Conservation (phyloP, 1,284 basidiomycete species). For the Retiboletus flavoniger region DNA sequence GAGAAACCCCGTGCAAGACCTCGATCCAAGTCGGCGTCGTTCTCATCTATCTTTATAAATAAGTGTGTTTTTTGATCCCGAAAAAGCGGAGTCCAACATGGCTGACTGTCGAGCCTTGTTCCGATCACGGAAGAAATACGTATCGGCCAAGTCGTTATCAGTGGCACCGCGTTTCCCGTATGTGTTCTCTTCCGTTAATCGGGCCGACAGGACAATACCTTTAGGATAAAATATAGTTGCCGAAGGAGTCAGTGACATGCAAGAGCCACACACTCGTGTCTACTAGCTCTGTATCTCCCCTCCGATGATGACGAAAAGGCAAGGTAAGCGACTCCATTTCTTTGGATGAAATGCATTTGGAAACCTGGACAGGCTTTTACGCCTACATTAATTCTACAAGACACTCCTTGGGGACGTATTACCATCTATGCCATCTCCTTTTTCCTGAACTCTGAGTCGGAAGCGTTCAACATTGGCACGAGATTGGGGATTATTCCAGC, state of each 20-base stretch:
- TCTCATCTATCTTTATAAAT: too few species aligned
- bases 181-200: too few species aligned
- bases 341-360: not conserved
- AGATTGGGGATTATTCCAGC: constrained; percentile 16
- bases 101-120: too few species aligned
- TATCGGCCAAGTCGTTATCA: too few species aligned
- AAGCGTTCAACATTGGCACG: constrained; percentile 21
- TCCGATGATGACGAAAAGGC: constrained; percentile 21
- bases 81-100: too few species aligned
- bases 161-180: not conserved
- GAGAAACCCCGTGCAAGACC: too few species aligned
- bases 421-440: constrained; percentile 11
- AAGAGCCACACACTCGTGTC: constrained; percentile 14
- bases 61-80: too few species aligned
- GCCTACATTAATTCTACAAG: constrained; percentile 17
- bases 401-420: constrained; percentile 14
- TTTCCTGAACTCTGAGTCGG: not conserved
- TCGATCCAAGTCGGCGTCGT: too few species aligned
- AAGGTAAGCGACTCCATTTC: constrained; percentile 9
- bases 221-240: not conserved
- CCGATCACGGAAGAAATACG: too few species aligned
- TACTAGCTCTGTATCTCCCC: constrained; percentile 23
- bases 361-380: constrained; percentile 10
- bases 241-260: not conserved
- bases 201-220: not conserved